phyloP scores from a whole-genome alignment of 2,329 filamentous ascomycete genomes.

The Talaromyces sp. region DNA sequence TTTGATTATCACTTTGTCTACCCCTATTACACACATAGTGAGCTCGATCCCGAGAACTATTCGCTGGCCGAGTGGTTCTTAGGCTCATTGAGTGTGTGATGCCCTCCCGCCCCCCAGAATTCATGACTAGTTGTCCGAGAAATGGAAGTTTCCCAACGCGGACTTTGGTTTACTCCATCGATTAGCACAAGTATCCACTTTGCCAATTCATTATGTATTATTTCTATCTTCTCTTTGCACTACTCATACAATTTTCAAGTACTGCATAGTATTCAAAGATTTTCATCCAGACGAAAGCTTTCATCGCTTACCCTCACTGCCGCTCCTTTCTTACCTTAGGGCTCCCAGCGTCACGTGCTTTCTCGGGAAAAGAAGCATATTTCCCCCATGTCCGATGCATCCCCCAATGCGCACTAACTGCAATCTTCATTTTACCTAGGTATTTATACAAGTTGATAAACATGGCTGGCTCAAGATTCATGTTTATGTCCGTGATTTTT shows the following conservation, averaged over 20 bases:
- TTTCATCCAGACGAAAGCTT: neutral
- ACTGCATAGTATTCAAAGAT: no score
- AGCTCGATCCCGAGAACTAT: neutral
- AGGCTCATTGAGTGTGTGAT: neutral
- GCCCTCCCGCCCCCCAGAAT: no score
- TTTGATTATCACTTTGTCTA: neutral
- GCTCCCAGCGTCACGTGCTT: neutral
- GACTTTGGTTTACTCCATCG: conserved; percentile 5
- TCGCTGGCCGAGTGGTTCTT: neutral
- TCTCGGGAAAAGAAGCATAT: conserved; percentile 2
- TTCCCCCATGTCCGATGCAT: neutral
- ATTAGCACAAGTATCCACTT: no score
- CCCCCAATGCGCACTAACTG: neutral
- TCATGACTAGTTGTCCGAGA: no score
- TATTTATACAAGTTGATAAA: neutral
- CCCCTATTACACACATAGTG: no score
- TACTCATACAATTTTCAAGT: no score
- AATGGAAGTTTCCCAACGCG: neutral
- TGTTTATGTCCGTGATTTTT: neutral
- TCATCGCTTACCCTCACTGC: neutral
- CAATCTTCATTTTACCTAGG: neutral
- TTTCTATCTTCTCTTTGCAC: no score
- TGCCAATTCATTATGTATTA: no score
- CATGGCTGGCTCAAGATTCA: neutral
- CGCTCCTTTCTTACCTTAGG: neutral